Evolutionary conservation across 306 rosid species (phyloP), one percentile per base, ranked within the genome.

Genomic region (Prunus armeniaca): DNA sequence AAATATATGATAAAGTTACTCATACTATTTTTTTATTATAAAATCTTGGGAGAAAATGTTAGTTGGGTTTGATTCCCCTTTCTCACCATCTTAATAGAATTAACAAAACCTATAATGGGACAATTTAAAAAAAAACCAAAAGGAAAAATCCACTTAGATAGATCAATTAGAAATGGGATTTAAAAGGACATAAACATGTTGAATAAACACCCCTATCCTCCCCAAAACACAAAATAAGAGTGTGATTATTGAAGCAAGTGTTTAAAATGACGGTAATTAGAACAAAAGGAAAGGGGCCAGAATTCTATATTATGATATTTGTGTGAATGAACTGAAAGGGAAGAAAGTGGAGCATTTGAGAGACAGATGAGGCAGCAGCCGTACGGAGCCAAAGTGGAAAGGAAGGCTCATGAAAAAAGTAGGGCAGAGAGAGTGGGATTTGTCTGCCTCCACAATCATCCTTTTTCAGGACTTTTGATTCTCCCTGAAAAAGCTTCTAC

Each of bases 391-490:
- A 41, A 43, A 76, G 82, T 76, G 78, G 69, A 71, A 69, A 73
- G 64, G 46, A 22, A 65, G 64, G 74, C 41, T 13, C 2, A 55
- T 25, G 25, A 19, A 51, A 18, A 81, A 57, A 14, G 64, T 2
- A 17, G 27, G 38, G 28, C 22, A 41, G 19, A 20, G 41, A 43
- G 58, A 49, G 83, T 76, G 75, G 85, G 78, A 55, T 41, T 85
- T 81, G 76, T 80, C 78, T 81, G 82, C 86, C 80, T 83, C 82
- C 80, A 79, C 81, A 79, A 79, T 87, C 76, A 77, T 80, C 79
- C 70, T 66, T 76, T 82, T 81, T 75, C 68, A 9, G 34, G 69
- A 75, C 79, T 76, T 68, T 73, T 60, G 45, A 83, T 85, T 85
- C 84, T 75, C 64, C 57, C 25, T 65, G 22, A 69, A 85, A 38